phyloP scores from a whole-genome alignment of 2,329 filamentous ascomycete species.

The Saccharata proteae region DNA sequence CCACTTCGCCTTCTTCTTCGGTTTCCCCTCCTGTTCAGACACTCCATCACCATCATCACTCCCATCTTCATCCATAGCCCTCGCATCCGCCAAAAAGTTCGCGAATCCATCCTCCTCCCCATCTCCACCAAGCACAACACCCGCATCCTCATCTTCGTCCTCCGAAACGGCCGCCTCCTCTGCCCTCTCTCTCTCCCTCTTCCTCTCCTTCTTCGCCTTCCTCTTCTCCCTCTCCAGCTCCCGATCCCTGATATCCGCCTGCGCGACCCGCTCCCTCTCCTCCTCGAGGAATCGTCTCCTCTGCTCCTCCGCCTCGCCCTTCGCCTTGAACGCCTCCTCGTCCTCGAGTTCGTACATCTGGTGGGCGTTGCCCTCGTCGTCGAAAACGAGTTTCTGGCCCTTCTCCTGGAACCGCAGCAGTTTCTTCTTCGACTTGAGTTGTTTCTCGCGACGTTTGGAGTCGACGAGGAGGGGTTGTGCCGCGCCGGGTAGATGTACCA shows the following conservation, averaged over 20 bases:
- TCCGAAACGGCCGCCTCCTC: slow-evolving; percentile 32
- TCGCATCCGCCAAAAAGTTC: slow-evolving; percentile 29
- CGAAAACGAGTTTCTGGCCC: slow-evolving; percentile 76
- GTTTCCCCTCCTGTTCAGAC: no score
- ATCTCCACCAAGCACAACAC: slow-evolving; percentile 19
- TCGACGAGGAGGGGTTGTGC: slow-evolving; percentile 69
- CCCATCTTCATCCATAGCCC: slow-evolving; percentile 25
- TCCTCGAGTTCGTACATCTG: slow-evolving; percentile 79
- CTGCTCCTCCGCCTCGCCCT: slow-evolving; percentile 66
- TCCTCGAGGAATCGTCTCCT: slow-evolving; percentile 64
- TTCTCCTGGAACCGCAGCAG: slow-evolving; percentile 81
- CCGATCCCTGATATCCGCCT: slow-evolving; percentile 76
- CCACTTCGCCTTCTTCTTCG: no score
- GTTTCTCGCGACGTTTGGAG: slow-evolving; percentile 88
- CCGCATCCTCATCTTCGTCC: slow-evolving; percentile 18
- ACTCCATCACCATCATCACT: no score
- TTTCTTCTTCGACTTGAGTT: slow-evolving; percentile 92
- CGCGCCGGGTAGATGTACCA: slow-evolving; percentile 54
- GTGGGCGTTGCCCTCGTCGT: slow-evolving; percentile 80
- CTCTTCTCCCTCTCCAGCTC: slow-evolving; percentile 64
- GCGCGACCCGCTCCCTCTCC: slow-evolving; percentile 58
- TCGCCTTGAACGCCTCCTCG: slow-evolving; percentile 65
- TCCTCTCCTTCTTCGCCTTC: slow-evolving; percentile 62
- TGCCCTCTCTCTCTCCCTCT: slow-evolving; percentile 52
- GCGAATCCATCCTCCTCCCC: slow-evolving; percentile 27